These are phyloP conservation scores for Plasmodium falciparum DNA, from an alignment of 169 alveolate genomes.

Conservation along the genomic window DNA sequence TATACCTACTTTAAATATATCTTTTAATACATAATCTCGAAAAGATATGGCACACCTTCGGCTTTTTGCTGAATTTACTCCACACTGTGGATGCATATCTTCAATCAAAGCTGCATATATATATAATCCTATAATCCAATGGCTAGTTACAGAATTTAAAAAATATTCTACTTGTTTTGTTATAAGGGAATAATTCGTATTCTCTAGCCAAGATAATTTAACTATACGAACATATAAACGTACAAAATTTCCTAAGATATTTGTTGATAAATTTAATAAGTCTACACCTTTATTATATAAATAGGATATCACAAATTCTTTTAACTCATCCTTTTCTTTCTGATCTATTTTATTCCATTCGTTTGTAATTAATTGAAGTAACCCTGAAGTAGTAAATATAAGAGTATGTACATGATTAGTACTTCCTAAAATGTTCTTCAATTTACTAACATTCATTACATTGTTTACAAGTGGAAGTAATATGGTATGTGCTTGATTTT, in stretches of 20 bases:
- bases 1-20: slow-evolving; percentile 89
- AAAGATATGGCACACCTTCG: slow-evolving; percentile 94
- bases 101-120: slow-evolving; percentile 92
- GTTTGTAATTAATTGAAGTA: slow-evolving; percentile 87
- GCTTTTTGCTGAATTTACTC: slow-evolving; percentile 89
- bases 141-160: slow-evolving; percentile 91
- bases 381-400: slow-evolving; percentile 90
- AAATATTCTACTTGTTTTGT: slow-evolving; percentile 86
- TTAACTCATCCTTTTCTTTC: slow-evolving; percentile 90
- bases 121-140: slow-evolving; percentile 95
- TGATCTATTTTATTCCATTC: slow-evolving; percentile 91
- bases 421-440: slow-evolving; percentile 87
- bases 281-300: slow-evolving; percentile 94
- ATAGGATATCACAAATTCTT: slow-evolving; percentile 90
- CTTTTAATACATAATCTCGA: slow-evolving; percentile 93
- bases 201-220: slow-evolving; percentile 93
- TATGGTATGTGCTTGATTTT: slow-evolving; percentile 93
- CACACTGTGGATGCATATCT: slow-evolving; percentile 90
- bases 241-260: slow-evolving; percentile 91
- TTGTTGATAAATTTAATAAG: slow-evolving; percentile 91
- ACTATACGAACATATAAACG: slow-evolving; percentile 91
- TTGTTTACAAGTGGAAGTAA: slow-evolving; percentile 91
- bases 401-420: slow-evolving; percentile 90
- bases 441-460: slow-evolving; percentile 87
- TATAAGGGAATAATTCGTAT: slow-evolving; percentile 86